These are phyloP conservation scores for Phytophthora agathidicida DNA, from an alignment of 352 stramenopile genomes.

Conservation along the genomic window DNA sequence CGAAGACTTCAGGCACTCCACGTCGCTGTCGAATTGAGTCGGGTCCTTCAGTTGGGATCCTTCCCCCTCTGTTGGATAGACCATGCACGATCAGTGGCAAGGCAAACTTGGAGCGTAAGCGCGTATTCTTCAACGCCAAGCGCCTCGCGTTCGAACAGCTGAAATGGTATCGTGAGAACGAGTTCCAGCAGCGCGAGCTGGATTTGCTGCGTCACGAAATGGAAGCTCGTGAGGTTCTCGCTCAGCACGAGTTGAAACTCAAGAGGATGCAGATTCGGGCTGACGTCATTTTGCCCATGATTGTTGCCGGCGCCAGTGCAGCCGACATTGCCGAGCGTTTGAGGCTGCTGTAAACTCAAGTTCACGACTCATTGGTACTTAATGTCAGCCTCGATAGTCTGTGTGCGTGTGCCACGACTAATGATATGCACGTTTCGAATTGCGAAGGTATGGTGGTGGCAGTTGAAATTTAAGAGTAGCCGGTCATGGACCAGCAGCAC, in stretches of 20 bases:
- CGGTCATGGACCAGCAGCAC: not conserved
- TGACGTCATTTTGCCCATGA: conserved; percentile 28
- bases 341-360: conserved; percentile 19
- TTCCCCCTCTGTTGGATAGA: conserved; percentile 12
- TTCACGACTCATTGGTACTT: too few relatives aligned
- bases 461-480: not conserved
- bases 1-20: not conserved
- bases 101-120: conserved; percentile 26
- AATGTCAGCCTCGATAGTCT: too few relatives aligned
- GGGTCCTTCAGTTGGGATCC: conserved; percentile 5
- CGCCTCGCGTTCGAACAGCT: conserved; percentile 35
- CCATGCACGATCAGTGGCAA: not conserved
- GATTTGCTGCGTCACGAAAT: conserved; percentile 30
- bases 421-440: too few relatives aligned
- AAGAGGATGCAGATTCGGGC: conserved; percentile 25
- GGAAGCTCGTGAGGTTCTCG: conserved; percentile 21
- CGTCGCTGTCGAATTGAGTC: not conserved
- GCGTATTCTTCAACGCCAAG: conserved; percentile 22
- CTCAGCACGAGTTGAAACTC: conserved; percentile 20
- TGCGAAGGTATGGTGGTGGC: too few relatives aligned
- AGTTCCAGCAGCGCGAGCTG: conserved; percentile 27
- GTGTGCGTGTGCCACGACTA: too few relatives aligned
- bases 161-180: conserved; percentile 23
- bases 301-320: conserved; percentile 15
- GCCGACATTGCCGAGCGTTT: conserved; percentile 20